phyloP scores from a whole-genome alignment of 805 yeast genomes.

The Saccharomycopsis fermentans region DNA sequence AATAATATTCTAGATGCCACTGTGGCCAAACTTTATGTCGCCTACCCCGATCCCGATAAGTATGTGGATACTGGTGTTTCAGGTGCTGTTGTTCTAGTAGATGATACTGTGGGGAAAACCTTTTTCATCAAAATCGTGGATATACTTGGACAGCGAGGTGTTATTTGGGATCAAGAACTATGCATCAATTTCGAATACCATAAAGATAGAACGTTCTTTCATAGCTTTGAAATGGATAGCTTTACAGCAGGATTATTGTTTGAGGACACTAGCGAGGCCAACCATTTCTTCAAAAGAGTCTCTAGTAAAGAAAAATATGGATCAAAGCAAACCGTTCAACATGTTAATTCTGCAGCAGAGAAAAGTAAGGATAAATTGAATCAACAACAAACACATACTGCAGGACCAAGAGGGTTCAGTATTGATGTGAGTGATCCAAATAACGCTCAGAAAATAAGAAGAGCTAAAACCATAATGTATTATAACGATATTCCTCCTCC shows the following conservation, averaged over 20 bases:
- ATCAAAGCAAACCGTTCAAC: constrained; percentile 73
- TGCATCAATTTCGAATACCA: constrained; percentile 80
- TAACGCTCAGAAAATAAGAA: constrained; percentile 43
- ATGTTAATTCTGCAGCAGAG: constrained; percentile 80
- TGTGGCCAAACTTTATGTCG: constrained; percentile 80
- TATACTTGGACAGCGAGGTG: constrained; percentile 66
- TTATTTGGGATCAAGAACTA: constrained; percentile 94
- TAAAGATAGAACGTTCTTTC: constrained; percentile 93
- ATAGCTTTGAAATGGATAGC: constrained; percentile 86
- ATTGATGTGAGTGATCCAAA: constrained; percentile 29
- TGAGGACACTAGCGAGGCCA: constrained; percentile 82
- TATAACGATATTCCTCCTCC: constrained; percentile 76
- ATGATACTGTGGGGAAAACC: constrained; percentile 90
- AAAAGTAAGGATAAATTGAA: constrained; percentile 35
- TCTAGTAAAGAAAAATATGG: constrained; percentile 70
- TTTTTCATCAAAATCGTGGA: constrained; percentile 87
- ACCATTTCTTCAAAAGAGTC: constrained; percentile 74
- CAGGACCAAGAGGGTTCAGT: constrained; percentile 57
- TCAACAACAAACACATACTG: constrained; percentile 21
- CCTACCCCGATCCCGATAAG: constrained; percentile 69
- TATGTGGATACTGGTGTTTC: constrained; percentile 86
- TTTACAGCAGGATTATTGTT: constrained; percentile 80
- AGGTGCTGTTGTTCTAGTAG: constrained; percentile 82
- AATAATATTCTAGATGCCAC: constrained; percentile 86
- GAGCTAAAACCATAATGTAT: constrained; percentile 50